phyloP scores from a whole-genome alignment of 2,329 filamentous ascomycete species.

The Fusarium redolens region DNA sequence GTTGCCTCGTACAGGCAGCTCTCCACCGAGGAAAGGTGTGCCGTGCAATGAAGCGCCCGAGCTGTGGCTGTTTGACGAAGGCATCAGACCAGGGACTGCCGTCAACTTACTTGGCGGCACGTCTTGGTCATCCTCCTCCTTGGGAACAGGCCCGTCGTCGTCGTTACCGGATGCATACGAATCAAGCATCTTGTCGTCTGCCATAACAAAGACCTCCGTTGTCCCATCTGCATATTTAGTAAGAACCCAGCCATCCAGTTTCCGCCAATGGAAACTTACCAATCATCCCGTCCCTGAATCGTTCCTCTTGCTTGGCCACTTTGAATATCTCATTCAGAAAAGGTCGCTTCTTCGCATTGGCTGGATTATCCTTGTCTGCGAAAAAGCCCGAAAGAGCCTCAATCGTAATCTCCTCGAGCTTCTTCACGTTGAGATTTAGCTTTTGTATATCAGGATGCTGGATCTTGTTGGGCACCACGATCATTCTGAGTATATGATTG shows the following conservation, averaged over 20 bases:
- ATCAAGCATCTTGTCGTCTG: constrained; percentile 63
- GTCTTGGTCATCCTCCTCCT: constrained; percentile 58
- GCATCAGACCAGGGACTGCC: constrained; percentile 50
- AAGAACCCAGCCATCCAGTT: background rate
- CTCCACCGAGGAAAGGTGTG: constrained; percentile 53
- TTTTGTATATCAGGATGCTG: constrained; percentile 66
- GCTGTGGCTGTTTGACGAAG: constrained; percentile 52
- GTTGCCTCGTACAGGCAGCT: constrained; percentile 57
- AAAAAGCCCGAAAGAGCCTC: constrained; percentile 71
- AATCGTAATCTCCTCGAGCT: constrained; percentile 68
- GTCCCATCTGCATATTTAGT: constrained; percentile 55
- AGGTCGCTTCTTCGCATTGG: constrained; percentile 65
- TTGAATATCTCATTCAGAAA: constrained; percentile 72
- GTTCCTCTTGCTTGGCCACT: constrained; percentile 67
- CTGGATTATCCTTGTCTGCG: constrained; percentile 61
- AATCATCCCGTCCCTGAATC: constrained; percentile 66
- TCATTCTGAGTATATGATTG: constrained; percentile 69
- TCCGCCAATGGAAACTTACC: constrained; percentile 55
- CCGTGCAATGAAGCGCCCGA: constrained; percentile 49
- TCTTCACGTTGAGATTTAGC: constrained; percentile 63
- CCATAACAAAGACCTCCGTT: constrained; percentile 62
- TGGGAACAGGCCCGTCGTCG: constrained; percentile 52
- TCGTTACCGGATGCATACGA: constrained; percentile 62
- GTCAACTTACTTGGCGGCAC: constrained; percentile 51
- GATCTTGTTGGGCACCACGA: constrained; percentile 61